A percentile compares a stretch with the other conserved stretches of the same genome.
phyloP scores from a whole-genome alignment of 495 filamentous ascomycete species.

The Lasiosphaeria miniovina region DNA sequence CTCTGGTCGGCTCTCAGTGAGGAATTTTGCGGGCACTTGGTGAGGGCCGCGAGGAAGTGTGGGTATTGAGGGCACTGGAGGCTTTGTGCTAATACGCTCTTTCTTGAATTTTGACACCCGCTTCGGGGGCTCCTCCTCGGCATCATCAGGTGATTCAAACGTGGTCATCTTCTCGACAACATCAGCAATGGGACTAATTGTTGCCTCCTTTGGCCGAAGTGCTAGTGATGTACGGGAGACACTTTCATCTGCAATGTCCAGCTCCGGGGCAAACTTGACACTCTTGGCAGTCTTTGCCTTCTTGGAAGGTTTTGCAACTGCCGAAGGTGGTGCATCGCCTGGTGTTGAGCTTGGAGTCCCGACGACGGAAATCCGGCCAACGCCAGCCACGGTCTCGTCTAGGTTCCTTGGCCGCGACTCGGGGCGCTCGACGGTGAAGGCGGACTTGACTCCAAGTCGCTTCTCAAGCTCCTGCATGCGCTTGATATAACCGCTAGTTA shows the following conservation, averaged over 20 bases:
- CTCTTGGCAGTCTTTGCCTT: conserved; percentile 48
- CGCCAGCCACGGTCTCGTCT: conserved; percentile 16
- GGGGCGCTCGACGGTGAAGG: conserved; percentile 19
- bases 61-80: background rate
- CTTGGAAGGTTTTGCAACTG: background rate
- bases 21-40: conserved; percentile 28
- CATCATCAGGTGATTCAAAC: conserved; percentile 39
- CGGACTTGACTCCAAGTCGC: conserved; percentile 56
- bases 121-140: conserved; percentile 28
- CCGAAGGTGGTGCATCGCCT: background rate
- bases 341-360: no score
- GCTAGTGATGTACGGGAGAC: conserved; percentile 30
- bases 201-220: conserved; percentile 26
- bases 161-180: conserved; percentile 48
- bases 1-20: conserved; percentile 6
- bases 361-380: conserved; percentile 22
- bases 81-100: conserved; percentile 19
- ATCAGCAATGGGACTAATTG: conserved; percentile 43
- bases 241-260: conserved; percentile 62
- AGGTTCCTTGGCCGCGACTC: conserved; percentile 13
- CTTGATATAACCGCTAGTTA: conserved; percentile 69
- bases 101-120: conserved; percentile 50
- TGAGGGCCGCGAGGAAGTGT: conserved; percentile 31
- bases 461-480: conserved; percentile 84
- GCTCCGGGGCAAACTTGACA: conserved; percentile 69